Evolutionary conservation across 352 stramenopile genomes (phyloP).

Genomic region (Plasmopara viticola): DNA sequence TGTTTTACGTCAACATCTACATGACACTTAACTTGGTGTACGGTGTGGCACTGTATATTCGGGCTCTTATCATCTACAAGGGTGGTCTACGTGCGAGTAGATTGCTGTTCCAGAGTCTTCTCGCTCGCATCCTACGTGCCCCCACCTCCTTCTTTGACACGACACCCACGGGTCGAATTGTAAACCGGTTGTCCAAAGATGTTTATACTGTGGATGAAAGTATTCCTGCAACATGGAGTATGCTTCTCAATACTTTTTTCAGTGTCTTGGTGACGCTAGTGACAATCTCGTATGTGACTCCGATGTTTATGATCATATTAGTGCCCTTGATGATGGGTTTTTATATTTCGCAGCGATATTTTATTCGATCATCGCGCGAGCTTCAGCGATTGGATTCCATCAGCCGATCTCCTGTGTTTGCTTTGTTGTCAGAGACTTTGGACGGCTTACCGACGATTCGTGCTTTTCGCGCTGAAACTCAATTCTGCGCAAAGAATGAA

Average conservation of each 20-base stretch:
- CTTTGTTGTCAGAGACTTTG: conserved; percentile 91
- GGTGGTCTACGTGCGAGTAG: conserved; percentile 48
- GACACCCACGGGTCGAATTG: conserved; percentile 66
- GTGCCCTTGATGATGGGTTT: conserved; percentile 62
- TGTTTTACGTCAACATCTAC: conserved; percentile 85
- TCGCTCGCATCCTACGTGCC: conserved; percentile 88
- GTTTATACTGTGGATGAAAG: conserved; percentile 72
- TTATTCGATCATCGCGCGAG: conserved; percentile 88
- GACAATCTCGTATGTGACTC: conserved; percentile 68
- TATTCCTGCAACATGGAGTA: conserved; percentile 58
- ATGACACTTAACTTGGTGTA: conserved; percentile 59
- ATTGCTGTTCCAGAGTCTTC: conserved; percentile 53
- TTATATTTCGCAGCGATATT: conserved; percentile 87
- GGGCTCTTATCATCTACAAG: conserved; percentile 49
- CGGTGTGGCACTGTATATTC: conserved; percentile 57
- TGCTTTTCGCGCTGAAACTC: conserved; percentile 49
- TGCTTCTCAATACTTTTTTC: conserved; percentile 69
- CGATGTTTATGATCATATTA: conserved; percentile 64
- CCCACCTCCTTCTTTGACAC: conserved; percentile 80
- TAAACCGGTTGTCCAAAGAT: conserved; percentile 77
- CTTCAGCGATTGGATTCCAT: conserved; percentile 95
- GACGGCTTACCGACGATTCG: conserved; percentile 93
- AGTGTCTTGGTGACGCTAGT: conserved; percentile 55
- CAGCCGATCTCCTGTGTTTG: conserved; percentile 91
- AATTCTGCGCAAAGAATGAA: conserved; percentile 52